Conservation (phyloP, 805 yeast species). For the Hyphopichia homilentoma region DNA sequence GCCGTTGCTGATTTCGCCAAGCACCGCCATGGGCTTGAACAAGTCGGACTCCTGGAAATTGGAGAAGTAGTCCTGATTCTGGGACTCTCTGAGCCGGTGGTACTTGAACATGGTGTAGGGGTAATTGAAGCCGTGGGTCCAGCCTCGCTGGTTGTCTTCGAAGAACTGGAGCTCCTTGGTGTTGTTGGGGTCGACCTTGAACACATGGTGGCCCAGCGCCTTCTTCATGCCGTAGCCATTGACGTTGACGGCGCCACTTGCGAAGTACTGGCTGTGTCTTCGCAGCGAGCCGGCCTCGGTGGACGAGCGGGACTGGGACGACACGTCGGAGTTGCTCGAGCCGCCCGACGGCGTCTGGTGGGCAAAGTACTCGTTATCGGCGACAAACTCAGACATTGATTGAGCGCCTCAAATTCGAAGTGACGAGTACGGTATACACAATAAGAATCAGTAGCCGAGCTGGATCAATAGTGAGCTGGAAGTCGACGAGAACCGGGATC, state of each 20-base stretch:
- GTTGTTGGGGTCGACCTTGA: not conserved
- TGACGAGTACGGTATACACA: no score
- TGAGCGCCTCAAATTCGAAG: no score
- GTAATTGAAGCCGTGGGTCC: constrained; percentile 26
- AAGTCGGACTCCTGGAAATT: constrained; percentile 11
- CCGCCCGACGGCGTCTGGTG: not conserved
- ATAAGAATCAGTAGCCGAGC: no score
- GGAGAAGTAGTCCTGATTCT: constrained; percentile 10
- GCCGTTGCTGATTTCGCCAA: constrained; percentile 15
- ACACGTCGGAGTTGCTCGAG: no score
- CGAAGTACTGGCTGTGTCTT: constrained; percentile 1
- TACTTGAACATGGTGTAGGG: constrained; percentile 27
- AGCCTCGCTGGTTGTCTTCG: constrained; percentile 7
- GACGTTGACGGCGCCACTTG: no score
- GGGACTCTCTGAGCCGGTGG: constrained; percentile 8
- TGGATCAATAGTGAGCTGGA: no score
- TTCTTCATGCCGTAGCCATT: no score
- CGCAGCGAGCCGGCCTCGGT: not conserved
- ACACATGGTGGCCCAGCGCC: not conserved
- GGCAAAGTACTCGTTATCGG: constrained; percentile 2
- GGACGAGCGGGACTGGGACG: not conserved
- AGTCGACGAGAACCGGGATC: no score
- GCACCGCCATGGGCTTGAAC: constrained; percentile 18
- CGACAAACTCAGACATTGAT: not conserved
- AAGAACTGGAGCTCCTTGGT: constrained; percentile 1